A percentile compares a stretch with the other conserved stretches of the same genome.
These are phyloP conservation scores for Boletus huronensis DNA, from an alignment of 768 basidiomycete species.

Conservation along the genomic window DNA sequence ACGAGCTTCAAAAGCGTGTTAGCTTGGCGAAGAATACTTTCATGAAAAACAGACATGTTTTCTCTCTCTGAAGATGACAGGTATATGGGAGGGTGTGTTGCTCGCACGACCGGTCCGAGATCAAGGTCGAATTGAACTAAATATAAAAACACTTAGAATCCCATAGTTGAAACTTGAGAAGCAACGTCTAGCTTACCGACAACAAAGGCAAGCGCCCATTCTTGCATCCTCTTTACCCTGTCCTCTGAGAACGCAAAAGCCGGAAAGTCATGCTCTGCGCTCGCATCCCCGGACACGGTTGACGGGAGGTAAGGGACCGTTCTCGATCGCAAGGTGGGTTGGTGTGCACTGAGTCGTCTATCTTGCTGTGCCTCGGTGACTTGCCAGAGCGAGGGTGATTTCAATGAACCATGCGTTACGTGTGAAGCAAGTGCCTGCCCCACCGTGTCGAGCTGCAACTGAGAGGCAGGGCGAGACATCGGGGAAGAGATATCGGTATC, in stretches of 20 bases:
- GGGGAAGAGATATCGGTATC: slow-evolving; percentile 23
- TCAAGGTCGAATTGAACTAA: slow-evolving; percentile 88
- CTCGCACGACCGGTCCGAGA: slow-evolving; percentile 73
- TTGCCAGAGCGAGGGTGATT: slow-evolving; percentile 35
- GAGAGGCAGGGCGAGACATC: slow-evolving; percentile 19
- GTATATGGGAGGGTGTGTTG: slow-evolving; percentile 63
- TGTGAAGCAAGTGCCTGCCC: background rate
- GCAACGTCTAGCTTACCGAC: slow-evolving; percentile 47
- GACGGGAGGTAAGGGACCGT: slow-evolving; percentile 44
- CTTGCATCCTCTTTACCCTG: slow-evolving; percentile 47
- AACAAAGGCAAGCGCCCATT: slow-evolving; percentile 67
- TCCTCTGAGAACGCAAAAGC: slow-evolving; percentile 47
- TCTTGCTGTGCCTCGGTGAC: slow-evolving; percentile 20
- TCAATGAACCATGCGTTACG: slow-evolving; percentile 14
- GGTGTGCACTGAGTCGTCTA: slow-evolving; percentile 10
- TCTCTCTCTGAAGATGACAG: slow-evolving; percentile 67
- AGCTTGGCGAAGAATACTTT: background rate
- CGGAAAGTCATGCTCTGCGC: slow-evolving; percentile 38
- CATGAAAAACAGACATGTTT: slow-evolving; percentile 58
- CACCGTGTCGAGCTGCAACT: slow-evolving; percentile 3
- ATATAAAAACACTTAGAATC: slow-evolving; percentile 5
- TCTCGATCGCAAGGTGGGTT: slow-evolving; percentile 40
- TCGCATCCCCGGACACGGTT: slow-evolving; percentile 25
- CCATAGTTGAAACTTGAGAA: background rate
- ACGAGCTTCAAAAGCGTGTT: slow-evolving; percentile 54